Percentiles rank a stretch among this genome's conserved stretches.
These are phyloP conservation scores for Colletotrichum falcatum DNA, from an alignment of 2,329 filamentous ascomycete genomes.

Conservation along the genomic window DNA sequence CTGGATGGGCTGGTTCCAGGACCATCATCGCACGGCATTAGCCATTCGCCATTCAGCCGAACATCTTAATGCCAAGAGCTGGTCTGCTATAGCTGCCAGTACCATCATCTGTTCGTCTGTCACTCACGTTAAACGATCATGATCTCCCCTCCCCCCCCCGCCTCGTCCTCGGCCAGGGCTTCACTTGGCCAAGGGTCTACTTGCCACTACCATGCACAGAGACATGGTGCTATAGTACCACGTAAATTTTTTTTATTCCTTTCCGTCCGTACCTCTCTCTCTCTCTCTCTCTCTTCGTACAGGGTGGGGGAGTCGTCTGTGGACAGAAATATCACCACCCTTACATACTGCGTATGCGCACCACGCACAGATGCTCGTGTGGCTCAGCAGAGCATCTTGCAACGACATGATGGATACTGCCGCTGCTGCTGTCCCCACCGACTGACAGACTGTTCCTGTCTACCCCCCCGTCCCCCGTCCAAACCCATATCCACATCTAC, in stretches of 20 bases:
- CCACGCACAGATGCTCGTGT: conserved; percentile 46
- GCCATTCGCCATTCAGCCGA: conserved; percentile 65
- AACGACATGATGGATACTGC: conserved; percentile 10
- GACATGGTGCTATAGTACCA: not conserved
- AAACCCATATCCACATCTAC: conserved; percentile 12
- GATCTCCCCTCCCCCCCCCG: not conserved
- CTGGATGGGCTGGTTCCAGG: conserved; percentile 50
- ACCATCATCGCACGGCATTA: conserved; percentile 57
- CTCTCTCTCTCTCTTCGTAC: conserved; percentile 18
- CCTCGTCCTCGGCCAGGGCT: conserved; percentile 3
- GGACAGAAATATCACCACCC: conserved; percentile 38
- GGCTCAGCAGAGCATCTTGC: conserved; percentile 51
- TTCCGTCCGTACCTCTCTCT: no score
- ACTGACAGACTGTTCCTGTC: conserved; percentile 7
- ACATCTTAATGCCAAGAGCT: conserved; percentile 54
- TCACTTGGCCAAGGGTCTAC: conserved; percentile 18
- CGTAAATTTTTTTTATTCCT: not conserved
- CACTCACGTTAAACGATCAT: conserved; percentile 47
- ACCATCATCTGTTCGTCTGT: conserved; percentile 47
- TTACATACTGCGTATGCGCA: conserved; percentile 30
- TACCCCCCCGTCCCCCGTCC: not conserved
- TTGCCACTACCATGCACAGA: not conserved
- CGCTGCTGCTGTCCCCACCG: not conserved
- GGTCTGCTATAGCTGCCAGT: conserved; percentile 51
- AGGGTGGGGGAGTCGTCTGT: conserved; percentile 41